Evolutionary conservation across 495 filamentous ascomycete species (phyloP).

Genomic region (Parathielavia appendiculata): DNA sequence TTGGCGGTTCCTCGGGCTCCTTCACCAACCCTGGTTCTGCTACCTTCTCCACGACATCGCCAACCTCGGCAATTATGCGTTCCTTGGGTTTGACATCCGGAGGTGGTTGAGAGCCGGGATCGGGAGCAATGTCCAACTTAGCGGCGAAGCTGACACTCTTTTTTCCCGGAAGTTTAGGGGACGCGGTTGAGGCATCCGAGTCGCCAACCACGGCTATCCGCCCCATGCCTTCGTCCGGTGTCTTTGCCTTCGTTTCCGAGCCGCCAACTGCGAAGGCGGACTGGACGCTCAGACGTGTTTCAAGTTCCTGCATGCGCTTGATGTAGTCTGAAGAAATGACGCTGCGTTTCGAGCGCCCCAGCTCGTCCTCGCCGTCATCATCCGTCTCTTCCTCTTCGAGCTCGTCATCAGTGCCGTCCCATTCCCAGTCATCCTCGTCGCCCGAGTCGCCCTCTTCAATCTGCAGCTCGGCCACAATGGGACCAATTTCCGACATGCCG

Average conservation of each 20-base stretch:
- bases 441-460: constrained; percentile 65
- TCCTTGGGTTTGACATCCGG: constrained; percentile 28
- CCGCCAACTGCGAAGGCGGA: constrained; percentile 30
- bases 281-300: constrained; percentile 59
- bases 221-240: constrained; percentile 23
- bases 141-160: constrained; percentile 75
- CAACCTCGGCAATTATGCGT: constrained; percentile 38
- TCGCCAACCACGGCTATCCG: constrained; percentile 21
- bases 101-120: constrained; percentile 28
- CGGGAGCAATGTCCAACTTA: constrained; percentile 63
- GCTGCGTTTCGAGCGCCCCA: constrained; percentile 59
- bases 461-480: constrained; percentile 89
- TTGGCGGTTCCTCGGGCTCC: constrained; percentile 26
- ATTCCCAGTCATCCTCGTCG: constrained; percentile 51
- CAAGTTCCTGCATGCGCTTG: constrained; percentile 76
- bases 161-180: constrained; percentile 37
- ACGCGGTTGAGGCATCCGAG: not conserved
- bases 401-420: constrained; percentile 51
- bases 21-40: constrained; percentile 29
- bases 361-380: constrained; percentile 58
- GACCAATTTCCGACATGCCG: constrained; percentile 72
- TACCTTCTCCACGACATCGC: constrained; percentile 49
- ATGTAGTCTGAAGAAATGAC: constrained; percentile 68
- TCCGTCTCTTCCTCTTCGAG: constrained; percentile 45
- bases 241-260: constrained; percentile 11